A percentile compares a stretch with the other conserved stretches of the same genome.
Conservation (phyloP, 768 basidiomycete genomes). For the Galerina marginata region DNA sequence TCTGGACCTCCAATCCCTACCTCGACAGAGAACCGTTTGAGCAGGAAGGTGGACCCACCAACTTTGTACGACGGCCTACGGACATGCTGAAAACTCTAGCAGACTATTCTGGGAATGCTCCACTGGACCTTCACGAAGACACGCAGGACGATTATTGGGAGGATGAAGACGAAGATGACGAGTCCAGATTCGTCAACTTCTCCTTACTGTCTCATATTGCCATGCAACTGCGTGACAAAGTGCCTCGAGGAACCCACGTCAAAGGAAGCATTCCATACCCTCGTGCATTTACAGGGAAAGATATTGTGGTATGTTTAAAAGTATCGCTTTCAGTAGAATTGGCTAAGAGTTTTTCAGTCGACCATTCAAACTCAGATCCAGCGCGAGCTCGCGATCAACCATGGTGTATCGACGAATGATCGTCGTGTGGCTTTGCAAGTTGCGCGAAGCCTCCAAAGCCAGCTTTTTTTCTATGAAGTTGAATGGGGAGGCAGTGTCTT, state of each 20-base stretch:
- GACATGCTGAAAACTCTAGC: constrained; percentile 43
- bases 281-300: constrained; percentile 90
- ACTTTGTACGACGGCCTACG: constrained; percentile 38
- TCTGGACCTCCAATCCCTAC: constrained; percentile 20
- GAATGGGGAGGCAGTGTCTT: constrained; percentile 89
- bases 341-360: constrained; percentile 53
- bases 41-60: constrained; percentile 11
- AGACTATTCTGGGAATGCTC: constrained; percentile 30
- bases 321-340: neutral
- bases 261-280: constrained; percentile 94
- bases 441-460: constrained; percentile 88
- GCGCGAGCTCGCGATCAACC: constrained; percentile 78
- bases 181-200: constrained; percentile 83
- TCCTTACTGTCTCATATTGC: constrained; percentile 88
- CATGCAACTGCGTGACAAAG: constrained; percentile 87
- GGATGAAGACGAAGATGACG: constrained; percentile 60
- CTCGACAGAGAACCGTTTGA: constrained; percentile 1
- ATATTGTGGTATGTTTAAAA: constrained; percentile 77
- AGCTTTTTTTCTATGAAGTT: constrained; percentile 96
- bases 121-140: constrained; percentile 32
- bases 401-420: constrained; percentile 76
- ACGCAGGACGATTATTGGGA: constrained; percentile 62
- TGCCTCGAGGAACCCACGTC: constrained; percentile 84
- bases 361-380: constrained; percentile 89
- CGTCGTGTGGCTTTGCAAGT: constrained; percentile 85